Percentiles rank a stretch among this genome's conserved stretches.
Conservation (phyloP, 2,329 filamentous ascomycete species). For the Fusarium metavorans region DNA sequence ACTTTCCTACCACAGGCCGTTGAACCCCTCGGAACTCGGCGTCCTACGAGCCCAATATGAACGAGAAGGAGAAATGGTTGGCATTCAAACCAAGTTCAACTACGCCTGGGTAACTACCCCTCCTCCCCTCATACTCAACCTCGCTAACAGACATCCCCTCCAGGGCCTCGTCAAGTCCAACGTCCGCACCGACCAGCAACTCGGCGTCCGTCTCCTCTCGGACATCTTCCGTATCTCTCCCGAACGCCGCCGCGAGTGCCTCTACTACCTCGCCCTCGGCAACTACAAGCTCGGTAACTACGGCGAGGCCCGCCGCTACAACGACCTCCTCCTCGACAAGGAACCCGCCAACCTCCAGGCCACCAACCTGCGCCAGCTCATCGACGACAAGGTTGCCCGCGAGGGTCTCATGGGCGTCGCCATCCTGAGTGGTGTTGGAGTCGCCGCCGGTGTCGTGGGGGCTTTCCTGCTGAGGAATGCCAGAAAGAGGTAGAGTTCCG, state of each 20-base stretch:
- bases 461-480: slow-evolving; percentile 85
- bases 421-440: slow-evolving; percentile 91
- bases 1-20: slow-evolving; percentile 67
- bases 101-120: slow-evolving; percentile 84
- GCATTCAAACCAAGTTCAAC: slow-evolving; percentile 99
- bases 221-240: slow-evolving; percentile 96
- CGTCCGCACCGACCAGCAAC: slow-evolving; percentile 86
- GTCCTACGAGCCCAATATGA: slow-evolving; percentile 95
- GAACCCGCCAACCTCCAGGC: slow-evolving; percentile 94
- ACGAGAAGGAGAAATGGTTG: slow-evolving; percentile 96
- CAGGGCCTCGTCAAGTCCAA: slow-evolving; percentile 94
- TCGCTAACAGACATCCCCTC: neutral
- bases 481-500: slow-evolving; percentile 63
- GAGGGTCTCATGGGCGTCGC: slow-evolving; percentile 95
- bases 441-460: slow-evolving; percentile 93
- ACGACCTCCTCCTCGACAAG: slow-evolving; percentile 89
- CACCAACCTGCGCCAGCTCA: slow-evolving; percentile 83
- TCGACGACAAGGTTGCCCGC: slow-evolving; percentile 96
- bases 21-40: slow-evolving; percentile 91
- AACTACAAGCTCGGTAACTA: slow-evolving; percentile 99
- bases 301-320: slow-evolving; percentile 92
- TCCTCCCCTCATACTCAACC: neutral
- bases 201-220: slow-evolving; percentile 91
- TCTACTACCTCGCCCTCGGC: slow-evolving; percentile 96
- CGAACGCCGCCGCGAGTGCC: slow-evolving; percentile 94